Base-by-base conservation (phyloP, 169 alveolate genomes). In the Cryptosporidium meleagridis region DNA sequence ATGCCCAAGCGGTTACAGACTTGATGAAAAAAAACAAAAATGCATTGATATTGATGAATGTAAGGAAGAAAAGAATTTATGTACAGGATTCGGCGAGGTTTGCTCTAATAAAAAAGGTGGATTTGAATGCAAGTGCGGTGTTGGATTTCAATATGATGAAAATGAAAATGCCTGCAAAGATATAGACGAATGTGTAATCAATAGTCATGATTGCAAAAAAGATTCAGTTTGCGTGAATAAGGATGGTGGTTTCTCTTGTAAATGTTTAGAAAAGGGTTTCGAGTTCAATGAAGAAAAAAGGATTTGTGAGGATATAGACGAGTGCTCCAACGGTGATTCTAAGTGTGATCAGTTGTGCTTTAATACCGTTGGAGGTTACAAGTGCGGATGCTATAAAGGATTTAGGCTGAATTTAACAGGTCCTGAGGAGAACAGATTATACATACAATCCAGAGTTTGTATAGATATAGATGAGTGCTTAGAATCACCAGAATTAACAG, bases 401-500 rank as follows among this genome's bases (percentile, higher is more conserved):
- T 92, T 75, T 67, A 58, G 84, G 72, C 75, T 85, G 0, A 86
- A 67, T 51, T n/a, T 35, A 29, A 51, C 39, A 9, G 67, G 72
- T 0, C 51, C 51, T 4, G 48, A 71, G 26, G 21, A 61, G 14
- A 92, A 92, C 16, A 70, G 71, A 55, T 91, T 85, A 2, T 51
- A 69, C 29, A 37, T 23, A 41, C 84, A 89, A 84, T 65, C 73
- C 18, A 72, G 85, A 23, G 70, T 70, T 65, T 87, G 94, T 53
- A 85, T 70, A n/a, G 94, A 93, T 73, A 75, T 91, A 21, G 87
- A 93, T 75, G 95, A 93, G 75, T 93, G 95, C 67, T 69, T 62
- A 3, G 85, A 70, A 71, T 91, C 68, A 0, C 48, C 85, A 4
- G 51, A 84, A 14, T 80, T 72, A 10, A 91, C 94, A 69, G 85